phyloP scores from a whole-genome alignment of 1,284 basidiomycete genomes.

The Pisolithus thermaeus region DNA sequence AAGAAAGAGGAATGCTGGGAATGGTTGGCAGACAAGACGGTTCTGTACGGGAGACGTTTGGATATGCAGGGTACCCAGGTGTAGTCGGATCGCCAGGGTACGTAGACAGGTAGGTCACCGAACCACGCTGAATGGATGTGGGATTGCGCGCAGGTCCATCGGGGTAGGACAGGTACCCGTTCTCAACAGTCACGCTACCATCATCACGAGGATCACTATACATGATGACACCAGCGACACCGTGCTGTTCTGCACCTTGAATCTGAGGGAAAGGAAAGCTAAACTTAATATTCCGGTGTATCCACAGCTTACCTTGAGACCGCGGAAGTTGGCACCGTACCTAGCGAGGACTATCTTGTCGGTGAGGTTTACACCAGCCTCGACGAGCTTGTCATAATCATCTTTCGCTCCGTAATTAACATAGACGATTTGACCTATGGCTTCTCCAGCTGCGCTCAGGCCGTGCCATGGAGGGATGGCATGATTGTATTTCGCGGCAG shows the following conservation, averaged over 20 bases:
- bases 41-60: constrained; percentile 69
- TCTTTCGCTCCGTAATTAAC: constrained; percentile 78
- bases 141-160: constrained; percentile 86
- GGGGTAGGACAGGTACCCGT: constrained; percentile 78
- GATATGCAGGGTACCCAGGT: constrained; percentile 83
- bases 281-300: not conserved
- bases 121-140: constrained; percentile 80
- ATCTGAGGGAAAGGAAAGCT: constrained; percentile 38
- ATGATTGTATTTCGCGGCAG: constrained; percentile 55
- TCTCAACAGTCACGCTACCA: constrained; percentile 72
- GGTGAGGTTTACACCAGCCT: constrained; percentile 63
- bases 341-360: constrained; percentile 83
- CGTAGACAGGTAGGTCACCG: constrained; percentile 74
- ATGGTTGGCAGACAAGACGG: constrained; percentile 74
- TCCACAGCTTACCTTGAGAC: constrained; percentile 55
- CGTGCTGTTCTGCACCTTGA: constrained; percentile 78
- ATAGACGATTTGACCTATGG: constrained; percentile 68
- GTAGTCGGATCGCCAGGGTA: constrained; percentile 88
- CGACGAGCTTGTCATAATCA: constrained; percentile 65
- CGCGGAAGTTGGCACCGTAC: constrained; percentile 80
- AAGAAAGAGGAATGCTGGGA: constrained; percentile 76
- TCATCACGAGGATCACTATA: constrained; percentile 91
- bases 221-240: constrained; percentile 71
- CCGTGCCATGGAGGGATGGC: constrained; percentile 67
- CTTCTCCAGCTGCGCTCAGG: constrained; percentile 59